A percentile compares a stretch with the other conserved stretches of the same genome.
Conservation (phyloP, 768 basidiomycete species). For the Suillus clintonianus region DNA sequence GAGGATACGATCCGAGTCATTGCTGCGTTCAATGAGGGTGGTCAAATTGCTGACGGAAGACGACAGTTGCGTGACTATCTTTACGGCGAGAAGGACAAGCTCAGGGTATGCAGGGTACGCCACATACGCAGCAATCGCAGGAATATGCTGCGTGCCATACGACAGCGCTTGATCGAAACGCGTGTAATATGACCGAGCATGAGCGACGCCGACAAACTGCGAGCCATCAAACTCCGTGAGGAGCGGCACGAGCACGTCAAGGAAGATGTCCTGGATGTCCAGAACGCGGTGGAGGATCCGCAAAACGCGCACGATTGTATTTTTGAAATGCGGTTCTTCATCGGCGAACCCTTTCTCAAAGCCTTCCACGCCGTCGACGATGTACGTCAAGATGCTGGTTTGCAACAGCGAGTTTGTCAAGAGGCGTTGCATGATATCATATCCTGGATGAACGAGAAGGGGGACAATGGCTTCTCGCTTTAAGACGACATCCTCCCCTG, state of each 20-base stretch:
- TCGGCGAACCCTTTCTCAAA: constrained; percentile 71
- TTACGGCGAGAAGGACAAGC: constrained; percentile 73
- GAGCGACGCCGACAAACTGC: constrained; percentile 52
- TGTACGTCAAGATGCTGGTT: constrained; percentile 70
- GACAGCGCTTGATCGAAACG: constrained; percentile 75
- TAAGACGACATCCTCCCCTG: constrained; percentile 51
- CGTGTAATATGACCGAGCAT: constrained; percentile 69
- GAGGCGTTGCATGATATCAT: constrained; percentile 79
- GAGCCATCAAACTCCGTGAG: constrained; percentile 66
- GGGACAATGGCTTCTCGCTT: constrained; percentile 56
- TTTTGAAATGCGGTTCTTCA: constrained; percentile 70
- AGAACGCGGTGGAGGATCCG: constrained; percentile 80
- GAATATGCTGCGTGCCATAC: constrained; percentile 69
- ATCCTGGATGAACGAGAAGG: constrained; percentile 79
- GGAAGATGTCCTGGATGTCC: constrained; percentile 86
- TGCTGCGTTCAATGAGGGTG: constrained; percentile 76
- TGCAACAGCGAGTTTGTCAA: constrained; percentile 76
- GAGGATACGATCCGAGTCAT: constrained; percentile 83
- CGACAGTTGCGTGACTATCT: constrained; percentile 71
- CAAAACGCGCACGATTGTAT: constrained; percentile 77
- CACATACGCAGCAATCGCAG: constrained; percentile 82
- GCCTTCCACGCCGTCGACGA: constrained; percentile 78
- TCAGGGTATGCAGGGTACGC: constrained; percentile 68
- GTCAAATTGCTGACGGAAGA: constrained; percentile 74
- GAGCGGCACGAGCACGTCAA: constrained; percentile 83